These are phyloP conservation scores for Neoboletus magnificus DNA, from an alignment of 768 basidiomycete species.

Conservation along the genomic window DNA sequence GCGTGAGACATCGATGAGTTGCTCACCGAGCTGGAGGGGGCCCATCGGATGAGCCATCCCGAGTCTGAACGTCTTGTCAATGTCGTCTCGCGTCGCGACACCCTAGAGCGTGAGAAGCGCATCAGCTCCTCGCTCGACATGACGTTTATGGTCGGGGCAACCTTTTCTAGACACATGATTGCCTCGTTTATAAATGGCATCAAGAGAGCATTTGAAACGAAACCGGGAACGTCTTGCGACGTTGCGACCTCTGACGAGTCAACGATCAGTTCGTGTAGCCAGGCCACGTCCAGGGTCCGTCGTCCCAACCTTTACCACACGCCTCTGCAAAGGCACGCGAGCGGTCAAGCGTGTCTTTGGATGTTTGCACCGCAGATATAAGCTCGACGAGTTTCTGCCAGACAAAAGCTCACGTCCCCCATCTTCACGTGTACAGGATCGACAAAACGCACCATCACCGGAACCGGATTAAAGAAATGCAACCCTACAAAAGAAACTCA, in stretches of 20 bases:
- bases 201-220: slow-evolving; percentile 90
- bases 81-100: slow-evolving; percentile 89
- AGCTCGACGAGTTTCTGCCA: slow-evolving; percentile 88
- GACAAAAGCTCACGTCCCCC: background rate
- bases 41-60: slow-evolving; percentile 98
- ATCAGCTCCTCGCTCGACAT: background rate
- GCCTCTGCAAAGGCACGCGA: slow-evolving; percentile 80
- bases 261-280: background rate
- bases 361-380: slow-evolving; percentile 91
- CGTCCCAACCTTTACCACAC: slow-evolving; percentile 74
- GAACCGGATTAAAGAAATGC: slow-evolving; percentile 97
- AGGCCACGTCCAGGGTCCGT: background rate
- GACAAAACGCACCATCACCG: slow-evolving; percentile 72
- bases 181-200: slow-evolving; percentile 99
- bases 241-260: slow-evolving; percentile 72
- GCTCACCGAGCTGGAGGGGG: slow-evolving; percentile 76
- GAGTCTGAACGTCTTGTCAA: slow-evolving; percentile 89
- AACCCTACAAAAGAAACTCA: slow-evolving; percentile 47
- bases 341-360: slow-evolving; percentile 66
- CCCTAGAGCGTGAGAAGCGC: slow-evolving; percentile 47
- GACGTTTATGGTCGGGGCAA: slow-evolving; percentile 20
- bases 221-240: slow-evolving; percentile 90
- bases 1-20: background rate
- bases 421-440: background rate
- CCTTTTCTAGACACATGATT: slow-evolving; percentile 91